Base-by-base conservation (phyloP, 2,329 filamentous ascomycete genomes). In the Didymella pinodella region DNA sequence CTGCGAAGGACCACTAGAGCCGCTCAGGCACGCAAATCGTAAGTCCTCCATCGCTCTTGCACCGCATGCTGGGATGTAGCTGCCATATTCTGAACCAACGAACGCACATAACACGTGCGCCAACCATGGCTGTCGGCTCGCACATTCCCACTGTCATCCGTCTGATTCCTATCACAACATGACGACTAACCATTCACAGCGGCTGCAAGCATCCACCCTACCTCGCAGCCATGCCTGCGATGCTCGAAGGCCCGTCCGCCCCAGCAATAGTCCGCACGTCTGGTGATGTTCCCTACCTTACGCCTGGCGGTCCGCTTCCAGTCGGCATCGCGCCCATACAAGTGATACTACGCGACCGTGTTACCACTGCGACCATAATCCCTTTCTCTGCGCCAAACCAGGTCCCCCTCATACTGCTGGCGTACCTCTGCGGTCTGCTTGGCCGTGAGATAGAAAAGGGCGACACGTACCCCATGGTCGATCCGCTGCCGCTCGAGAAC, bases 371-470 rank as follows among this genome's bases (percentile, higher is more conserved):
- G 8, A 96, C 92, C 1, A 83, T 96, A 44, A 85, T 96, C 49
- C 93, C 93, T 10, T 93, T 96, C 76, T 88, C 87, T 18, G 90
- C 90, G n/a, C 85, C 86, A 18, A 82, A 87, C 56, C 86, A 93
- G 72, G 88, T 96, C n/a, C 93, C 93, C 2, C 80, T 83, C 38
- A 88, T 89, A 7, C 82, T 97, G 57, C 82, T 94, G 34, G 84
- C 84, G 38, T 95, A 96, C 72, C 86, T 97, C 46, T 90, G 86
- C 68, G 90, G 92, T 71, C 90, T 95, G 79, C 85, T 96, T 69
- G 94, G 93, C 76, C 90, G 91, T 78, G 93, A 96, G 78, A 95
- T 97, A 71, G 91, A 95, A 72, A 91, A 92, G 77, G 93, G 93
- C 56, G 92, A 96, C 76, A 96, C 93, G 1, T 96, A 96, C 76